phyloP scores from a whole-genome alignment of 2,329 filamentous ascomycete genomes.

The Alternaria ventricosa region DNA sequence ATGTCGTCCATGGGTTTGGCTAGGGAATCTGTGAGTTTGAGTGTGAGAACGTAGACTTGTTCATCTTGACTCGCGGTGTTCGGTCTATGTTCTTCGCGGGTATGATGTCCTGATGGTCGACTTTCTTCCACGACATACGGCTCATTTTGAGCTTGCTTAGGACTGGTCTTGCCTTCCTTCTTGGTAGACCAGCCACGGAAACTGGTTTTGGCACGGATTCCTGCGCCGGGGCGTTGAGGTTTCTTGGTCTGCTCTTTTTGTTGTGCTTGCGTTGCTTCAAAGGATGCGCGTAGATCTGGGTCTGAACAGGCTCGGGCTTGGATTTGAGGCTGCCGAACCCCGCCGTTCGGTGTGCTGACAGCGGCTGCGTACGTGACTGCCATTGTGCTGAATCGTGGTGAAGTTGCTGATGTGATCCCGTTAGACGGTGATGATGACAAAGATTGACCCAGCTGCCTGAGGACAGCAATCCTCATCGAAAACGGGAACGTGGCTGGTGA shows the following conservation, averaged over 20 bases:
- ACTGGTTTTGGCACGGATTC: conserved; percentile 19
- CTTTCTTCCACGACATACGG: conserved; percentile 14
- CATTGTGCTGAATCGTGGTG: conserved; percentile 8
- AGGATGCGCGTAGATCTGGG: conserved; percentile 14
- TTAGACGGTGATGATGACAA: neutral
- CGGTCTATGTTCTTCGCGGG: conserved; percentile 35
- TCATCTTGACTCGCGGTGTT: conserved; percentile 42
- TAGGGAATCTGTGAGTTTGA: conserved; percentile 49
- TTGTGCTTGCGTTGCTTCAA: conserved; percentile 5
- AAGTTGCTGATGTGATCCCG: neutral
- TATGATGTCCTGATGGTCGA: conserved; percentile 1
- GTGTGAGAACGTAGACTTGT: conserved; percentile 53
- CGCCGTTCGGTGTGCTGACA: conserved; percentile 25
- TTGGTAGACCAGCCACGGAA: conserved; percentile 20
- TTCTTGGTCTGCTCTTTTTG: conserved; percentile 8
- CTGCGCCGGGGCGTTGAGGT: conserved; percentile 19
- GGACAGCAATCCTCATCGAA: conserved; percentile 8
- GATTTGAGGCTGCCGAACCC: conserved; percentile 19
- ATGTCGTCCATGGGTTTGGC: conserved; percentile 49
- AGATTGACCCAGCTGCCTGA: conserved; percentile 1
- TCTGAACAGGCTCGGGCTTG: conserved; percentile 17
- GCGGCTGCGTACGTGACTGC: conserved; percentile 29
- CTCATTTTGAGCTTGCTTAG: neutral
- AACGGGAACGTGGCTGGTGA: neutral
- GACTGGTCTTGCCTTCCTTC: conserved; percentile 12